A percentile compares a stretch with the other conserved stretches of the same genome.
Evolutionary conservation across 1,139 yeast species (phyloP).

Genomic region (Blastobotrys persicus): DNA sequence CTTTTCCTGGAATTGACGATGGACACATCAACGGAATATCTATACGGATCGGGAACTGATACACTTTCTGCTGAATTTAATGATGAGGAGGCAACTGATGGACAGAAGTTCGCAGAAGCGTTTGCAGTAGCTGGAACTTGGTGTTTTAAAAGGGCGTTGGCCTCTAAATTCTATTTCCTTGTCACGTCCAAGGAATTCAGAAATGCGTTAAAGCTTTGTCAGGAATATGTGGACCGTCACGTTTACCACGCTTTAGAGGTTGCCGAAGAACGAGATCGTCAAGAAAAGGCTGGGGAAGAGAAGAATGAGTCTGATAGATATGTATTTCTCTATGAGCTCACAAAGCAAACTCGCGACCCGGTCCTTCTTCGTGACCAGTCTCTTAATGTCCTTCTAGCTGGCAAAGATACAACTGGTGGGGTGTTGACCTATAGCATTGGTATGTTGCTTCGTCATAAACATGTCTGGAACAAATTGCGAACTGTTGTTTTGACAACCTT

Average conservation of each 20-base stretch:
- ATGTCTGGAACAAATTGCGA: slow-evolving; percentile 33
- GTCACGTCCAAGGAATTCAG: slow-evolving; percentile 39
- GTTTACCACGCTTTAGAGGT: slow-evolving; percentile 29
- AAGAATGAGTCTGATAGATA: slow-evolving; percentile 27
- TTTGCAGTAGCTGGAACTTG: slow-evolving; percentile 52
- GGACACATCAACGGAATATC: slow-evolving; percentile 58
- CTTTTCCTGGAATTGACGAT: slow-evolving; percentile 52
- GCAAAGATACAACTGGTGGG: slow-evolving; percentile 54
- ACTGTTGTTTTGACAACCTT: slow-evolving; percentile 29
- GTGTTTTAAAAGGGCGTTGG: slow-evolving; percentile 42
- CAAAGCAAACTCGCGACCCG: slow-evolving; percentile 49
- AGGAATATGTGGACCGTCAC: slow-evolving; percentile 33
- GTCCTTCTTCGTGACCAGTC: slow-evolving; percentile 48
- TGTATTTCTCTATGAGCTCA: slow-evolving; percentile 43
- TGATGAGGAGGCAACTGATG: slow-evolving; percentile 7
- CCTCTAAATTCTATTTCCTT: slow-evolving; percentile 41
- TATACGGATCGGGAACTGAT: slow-evolving; percentile 52
- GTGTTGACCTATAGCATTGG: slow-evolving; percentile 46
- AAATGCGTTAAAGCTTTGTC: slow-evolving; percentile 27
- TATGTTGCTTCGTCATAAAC: slow-evolving; percentile 49
- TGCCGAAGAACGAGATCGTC: slow-evolving; percentile 34
- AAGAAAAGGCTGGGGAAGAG: slow-evolving; percentile 13
- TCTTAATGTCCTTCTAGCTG: slow-evolving; percentile 51
- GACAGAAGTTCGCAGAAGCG: slow-evolving; percentile 43
- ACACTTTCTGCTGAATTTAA: slow-evolving; percentile 29